Conservation (phyloP, 2,329 filamentous ascomycete genomes). For the Sclerotinia borealis region DNA sequence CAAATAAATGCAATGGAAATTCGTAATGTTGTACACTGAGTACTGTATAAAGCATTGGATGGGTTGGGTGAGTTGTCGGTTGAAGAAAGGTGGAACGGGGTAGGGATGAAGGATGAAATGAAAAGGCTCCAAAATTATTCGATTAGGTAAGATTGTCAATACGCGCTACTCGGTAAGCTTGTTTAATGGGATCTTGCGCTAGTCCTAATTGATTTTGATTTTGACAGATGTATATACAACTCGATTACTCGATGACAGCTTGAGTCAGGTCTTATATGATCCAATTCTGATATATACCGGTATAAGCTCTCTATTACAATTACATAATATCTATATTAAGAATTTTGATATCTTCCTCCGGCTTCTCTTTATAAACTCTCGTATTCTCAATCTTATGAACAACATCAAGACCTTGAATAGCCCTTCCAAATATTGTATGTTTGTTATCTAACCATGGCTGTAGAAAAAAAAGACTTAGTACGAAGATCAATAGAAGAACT, state of each 20-base stretch:
- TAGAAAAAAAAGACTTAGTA: slow-evolving; percentile 8
- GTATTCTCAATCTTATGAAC: slow-evolving; percentile 93
- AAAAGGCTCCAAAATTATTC: no score
- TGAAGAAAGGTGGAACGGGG: neutral
- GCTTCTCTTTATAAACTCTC: slow-evolving; percentile 82
- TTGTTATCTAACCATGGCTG: slow-evolving; percentile 90
- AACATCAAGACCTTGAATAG: slow-evolving; percentile 85
- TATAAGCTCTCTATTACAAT: neutral
- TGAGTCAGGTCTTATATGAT: no score
- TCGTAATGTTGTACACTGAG: no score
- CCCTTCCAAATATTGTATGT: slow-evolving; percentile 92
- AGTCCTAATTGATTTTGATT: no score
- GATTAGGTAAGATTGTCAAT: no score
- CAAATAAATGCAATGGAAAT: neutral
- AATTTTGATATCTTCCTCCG: slow-evolving; percentile 95
- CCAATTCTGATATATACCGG: neutral
- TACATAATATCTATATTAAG: slow-evolving; percentile 62
- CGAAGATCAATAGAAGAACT: slow-evolving; percentile 9
- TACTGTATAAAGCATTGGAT: no score
- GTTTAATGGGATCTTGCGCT: no score
- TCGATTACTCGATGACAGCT: no score
- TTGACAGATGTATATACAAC: no score
- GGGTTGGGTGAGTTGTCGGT: no score
- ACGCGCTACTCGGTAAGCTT: no score
- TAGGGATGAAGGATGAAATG: no score